Evolutionary conservation across 2,329 filamentous ascomycete species (phyloP), one percentile per base, ranked within the genome.

Genomic region (Xylaria sp.): DNA sequence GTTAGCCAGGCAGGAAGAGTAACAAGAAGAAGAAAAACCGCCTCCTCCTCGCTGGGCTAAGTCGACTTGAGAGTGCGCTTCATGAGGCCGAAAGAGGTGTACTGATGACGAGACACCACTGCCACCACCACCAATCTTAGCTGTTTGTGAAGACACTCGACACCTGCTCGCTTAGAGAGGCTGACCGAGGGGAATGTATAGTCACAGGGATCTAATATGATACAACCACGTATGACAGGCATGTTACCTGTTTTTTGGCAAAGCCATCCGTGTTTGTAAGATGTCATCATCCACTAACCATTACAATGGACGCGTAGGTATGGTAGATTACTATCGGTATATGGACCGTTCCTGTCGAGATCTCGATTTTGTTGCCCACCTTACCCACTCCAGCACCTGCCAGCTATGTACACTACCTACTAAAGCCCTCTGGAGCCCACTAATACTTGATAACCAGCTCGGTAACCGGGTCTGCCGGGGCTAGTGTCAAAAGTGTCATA

Each of bases 341-440:
- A 51, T 15, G 44, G 63, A 25, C 46, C 46, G 57, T 34, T 60
- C 28, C 25, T 55, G 28, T 25, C n/a, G 15, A 62, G 62, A 69
- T 69, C 68, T 68, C 65, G 68, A 68, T 70, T 61, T 51, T 8
- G 64, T 20, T 50, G 55, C 23, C 56, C 46, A 54, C 59, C 39
- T 50, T 64, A 34, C 64, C 60, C 60, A 66, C 51, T 23, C 10
- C 13, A 28, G 28, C 28, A 28, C 3, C 28, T 28, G 28, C 28
- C 28, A 28, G 28, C 3, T 6, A 28, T 28, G 3, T 28, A 28
- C 28, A 28, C 37, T 23, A 50, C 9, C n/a, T 15, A 15, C 10
- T 15, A 51, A 44, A 39, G 28, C 41, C 62, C 62, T 18, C 10
- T 15, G 41, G 44, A 39, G 28, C 28, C 62, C 62, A 25, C 62